Percentiles rank a stretch among this genome's conserved stretches.
Conservation (phyloP, 176 grass and related monocot species). For the Oryza coarctata region DNA sequence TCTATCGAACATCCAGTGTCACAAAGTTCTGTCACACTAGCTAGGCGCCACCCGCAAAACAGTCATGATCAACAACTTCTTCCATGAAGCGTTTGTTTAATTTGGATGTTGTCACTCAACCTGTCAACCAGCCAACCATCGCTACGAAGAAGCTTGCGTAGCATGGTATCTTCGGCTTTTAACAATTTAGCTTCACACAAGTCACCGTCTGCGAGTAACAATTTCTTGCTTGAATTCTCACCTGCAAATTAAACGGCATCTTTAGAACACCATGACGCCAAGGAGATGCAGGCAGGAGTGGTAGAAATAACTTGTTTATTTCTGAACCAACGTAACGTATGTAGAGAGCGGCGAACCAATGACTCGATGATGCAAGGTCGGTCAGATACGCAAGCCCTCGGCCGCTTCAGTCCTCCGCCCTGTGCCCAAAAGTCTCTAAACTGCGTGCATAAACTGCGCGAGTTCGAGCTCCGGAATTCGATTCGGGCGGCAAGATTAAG, state of each 20-base stretch:
- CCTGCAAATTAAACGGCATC: no score
- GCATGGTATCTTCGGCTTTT: no score
- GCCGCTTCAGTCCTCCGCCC: no score
- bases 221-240: not conserved
- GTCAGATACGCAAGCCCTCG: not conserved
- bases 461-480: not conserved
- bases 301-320: not conserved
- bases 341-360: not conserved
- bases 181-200: no score
- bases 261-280: not conserved
- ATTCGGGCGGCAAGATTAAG: not conserved
- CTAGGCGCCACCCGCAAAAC: not conserved
- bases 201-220: not conserved
- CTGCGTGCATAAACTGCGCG: not conserved
- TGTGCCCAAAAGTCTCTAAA: not conserved
- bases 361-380: no score
- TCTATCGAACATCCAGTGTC: no score
- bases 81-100: not conserved
- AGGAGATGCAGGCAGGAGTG: not conserved
- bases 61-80: not conserved
- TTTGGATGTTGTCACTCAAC: not conserved
- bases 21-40: not conserved
- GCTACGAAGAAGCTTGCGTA: not conserved
- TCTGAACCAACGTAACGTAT: not conserved
- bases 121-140: not conserved